These are phyloP conservation scores for Aspergillus piperis DNA, from an alignment of 2,329 filamentous ascomycete genomes.

Conservation along the genomic window DNA sequence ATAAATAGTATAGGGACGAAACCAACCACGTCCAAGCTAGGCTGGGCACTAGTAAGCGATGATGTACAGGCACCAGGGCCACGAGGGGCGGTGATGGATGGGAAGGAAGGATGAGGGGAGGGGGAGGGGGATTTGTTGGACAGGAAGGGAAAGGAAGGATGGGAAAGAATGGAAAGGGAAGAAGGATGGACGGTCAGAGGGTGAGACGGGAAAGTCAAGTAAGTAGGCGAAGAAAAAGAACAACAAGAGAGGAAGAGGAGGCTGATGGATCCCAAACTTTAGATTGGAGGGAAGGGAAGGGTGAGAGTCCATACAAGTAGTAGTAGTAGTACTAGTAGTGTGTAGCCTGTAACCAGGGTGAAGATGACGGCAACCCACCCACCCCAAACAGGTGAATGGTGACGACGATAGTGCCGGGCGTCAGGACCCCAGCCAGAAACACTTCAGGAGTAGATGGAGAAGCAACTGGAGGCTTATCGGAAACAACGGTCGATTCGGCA, in stretches of 20 bases:
- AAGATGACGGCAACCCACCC: conserved; percentile 18
- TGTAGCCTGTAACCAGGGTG: background rate
- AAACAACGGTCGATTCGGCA: conserved; percentile 30
- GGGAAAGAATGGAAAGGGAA: conserved; percentile 17
- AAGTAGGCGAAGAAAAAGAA: conserved; percentile 13
- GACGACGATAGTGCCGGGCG: conserved; percentile 19
- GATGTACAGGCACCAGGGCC: conserved; percentile 22
- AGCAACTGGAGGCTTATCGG: conserved; percentile 34
- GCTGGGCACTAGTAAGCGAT: conserved; percentile 11
- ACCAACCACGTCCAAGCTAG: conserved; percentile 1
- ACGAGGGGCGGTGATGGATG: conserved; percentile 10
- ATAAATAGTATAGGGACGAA: background rate
- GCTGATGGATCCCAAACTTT: conserved; percentile 9
- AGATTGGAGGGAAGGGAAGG: background rate
- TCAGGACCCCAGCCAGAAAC: conserved; percentile 6
- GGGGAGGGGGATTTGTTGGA: conserved; percentile 5
- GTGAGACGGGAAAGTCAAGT: background rate
- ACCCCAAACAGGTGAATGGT: conserved; percentile 18
- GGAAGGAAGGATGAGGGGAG: background rate
- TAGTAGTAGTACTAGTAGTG: no score
- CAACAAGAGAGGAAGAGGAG: conserved; percentile 9
- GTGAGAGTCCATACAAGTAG: conserved; percentile 5
- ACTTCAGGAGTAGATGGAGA: background rate
- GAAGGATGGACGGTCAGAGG: conserved; percentile 1
- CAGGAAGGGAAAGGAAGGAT: conserved; percentile 4